Base-by-base conservation (phyloP, 176 grass and related monocot species). In the Rhipidocladum racemiflorum region DNA sequence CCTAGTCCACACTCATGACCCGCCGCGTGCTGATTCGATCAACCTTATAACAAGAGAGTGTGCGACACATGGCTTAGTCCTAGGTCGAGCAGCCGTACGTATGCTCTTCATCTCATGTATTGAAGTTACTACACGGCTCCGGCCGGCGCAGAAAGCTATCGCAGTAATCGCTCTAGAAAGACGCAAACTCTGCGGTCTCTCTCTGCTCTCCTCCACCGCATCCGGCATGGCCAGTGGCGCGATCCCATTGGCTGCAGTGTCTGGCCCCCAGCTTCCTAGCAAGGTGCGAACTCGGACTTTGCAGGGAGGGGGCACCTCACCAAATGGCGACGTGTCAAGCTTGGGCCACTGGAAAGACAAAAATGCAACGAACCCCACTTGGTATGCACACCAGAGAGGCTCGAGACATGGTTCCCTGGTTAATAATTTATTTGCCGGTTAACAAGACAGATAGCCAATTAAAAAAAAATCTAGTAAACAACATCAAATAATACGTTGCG, bases 191-290 rank as follows among this genome's bases (percentile, higher is more conserved):
- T 56, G 8, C 21, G 8, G 3, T 11, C 8, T 24, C 30, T 3
- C 28, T 15, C 7, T 17, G 9, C 5, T 13, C 9, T 11, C 6
- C 0, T 7, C 9, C 7, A 30, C 13, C 9, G 28, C 60, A 44
- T 60, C 68, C 38, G 18, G 23, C 48, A 74, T 20, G 60, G 68
- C 18, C 87, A 84, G 61, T 89, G 87, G 75, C 81, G 40, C 8
- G 23, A 0, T 12, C 24, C 9, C 25, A 65, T 83, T 88, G 80
- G 79, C 8, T 2, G 42, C 0, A 2, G 14, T 0, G 23, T 17
- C 2, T 25, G 51, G 85, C 43, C 4, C 85, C 64, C 9, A 6
- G 0, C 2, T 18, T 16, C 51, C 24, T 9, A 28, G 72, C 64
- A 68, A 76, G 63, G 21, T 44, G 15, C 40, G 62, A 67, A 21